Conservation (phyloP, 257 asterid species). For the Petrea volubilis region DNA sequence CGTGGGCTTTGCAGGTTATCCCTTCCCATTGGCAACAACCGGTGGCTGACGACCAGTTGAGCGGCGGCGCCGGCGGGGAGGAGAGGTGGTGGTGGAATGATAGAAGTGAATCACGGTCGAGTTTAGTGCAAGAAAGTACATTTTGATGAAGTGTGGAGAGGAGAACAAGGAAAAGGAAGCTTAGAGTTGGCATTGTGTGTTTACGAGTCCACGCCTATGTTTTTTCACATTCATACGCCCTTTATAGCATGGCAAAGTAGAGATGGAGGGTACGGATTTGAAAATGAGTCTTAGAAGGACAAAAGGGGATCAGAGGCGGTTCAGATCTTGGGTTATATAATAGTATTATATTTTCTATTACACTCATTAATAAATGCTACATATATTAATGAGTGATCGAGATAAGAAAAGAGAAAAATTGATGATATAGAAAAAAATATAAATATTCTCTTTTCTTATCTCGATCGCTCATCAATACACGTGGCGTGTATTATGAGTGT, state of each 20-base stretch:
- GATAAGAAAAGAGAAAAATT: no score
- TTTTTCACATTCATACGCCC: neutral
- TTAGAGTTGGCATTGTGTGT: neutral
- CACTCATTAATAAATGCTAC: no score
- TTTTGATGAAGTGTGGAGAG: neutral
- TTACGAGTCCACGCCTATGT: neutral
- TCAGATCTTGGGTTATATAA: no score
- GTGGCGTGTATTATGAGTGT: no score
- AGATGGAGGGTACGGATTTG: neutral
- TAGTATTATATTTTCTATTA: no score
- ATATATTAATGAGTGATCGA: no score
- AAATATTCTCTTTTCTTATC: no score
- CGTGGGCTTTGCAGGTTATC: conserved; percentile 13
- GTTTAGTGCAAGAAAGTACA: conserved; percentile 18
- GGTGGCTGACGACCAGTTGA: conserved; percentile 33
- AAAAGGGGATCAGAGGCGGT: no score
- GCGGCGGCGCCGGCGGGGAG: neutral
- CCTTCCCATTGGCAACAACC: conserved; percentile 47
- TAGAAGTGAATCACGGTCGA: conserved; percentile 28
- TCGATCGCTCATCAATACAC: no score
- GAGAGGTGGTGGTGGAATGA: conserved; percentile 25
- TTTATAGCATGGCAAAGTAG: neutral
- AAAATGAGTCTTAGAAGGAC: neutral
- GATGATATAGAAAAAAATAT: no score
- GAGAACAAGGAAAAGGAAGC: neutral